Conservation (phyloP, 2,329 filamentous ascomycete species). For the Thelonectria rubi region DNA sequence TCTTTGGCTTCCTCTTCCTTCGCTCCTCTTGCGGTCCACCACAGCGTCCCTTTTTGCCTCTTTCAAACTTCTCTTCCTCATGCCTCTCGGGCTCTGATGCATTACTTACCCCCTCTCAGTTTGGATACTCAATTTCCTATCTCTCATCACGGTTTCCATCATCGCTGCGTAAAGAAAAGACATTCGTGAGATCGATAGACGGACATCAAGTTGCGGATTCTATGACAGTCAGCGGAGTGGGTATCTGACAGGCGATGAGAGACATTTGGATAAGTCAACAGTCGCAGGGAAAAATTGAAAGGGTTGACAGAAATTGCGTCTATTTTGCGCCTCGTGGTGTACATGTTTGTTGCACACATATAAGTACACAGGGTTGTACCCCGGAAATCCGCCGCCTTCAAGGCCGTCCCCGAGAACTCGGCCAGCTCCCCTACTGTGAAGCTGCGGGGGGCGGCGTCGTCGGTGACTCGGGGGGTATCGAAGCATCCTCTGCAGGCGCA, state of each 20-base stretch:
- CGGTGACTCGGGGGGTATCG: conserved; percentile 30
- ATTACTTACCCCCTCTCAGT: too few species aligned
- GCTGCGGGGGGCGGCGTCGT: conserved; percentile 29
- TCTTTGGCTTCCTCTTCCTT: too few species aligned
- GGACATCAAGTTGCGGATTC: too few species aligned
- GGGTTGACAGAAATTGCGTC: conserved; percentile 37
- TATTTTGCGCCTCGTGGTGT: conserved; percentile 46
- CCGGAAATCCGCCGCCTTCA: conserved; percentile 29
- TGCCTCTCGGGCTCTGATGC: too few species aligned
- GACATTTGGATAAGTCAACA: background rate
- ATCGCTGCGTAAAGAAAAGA: too few species aligned
- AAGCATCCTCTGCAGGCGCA: conserved; percentile 25
- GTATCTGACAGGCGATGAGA: background rate
- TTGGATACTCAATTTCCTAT: too few species aligned
- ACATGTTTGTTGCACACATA: conserved; percentile 45
- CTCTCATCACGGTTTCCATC: too few species aligned
- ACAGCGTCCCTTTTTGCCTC: too few species aligned
- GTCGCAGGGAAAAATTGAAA: background rate
- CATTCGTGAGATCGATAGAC: too few species aligned
- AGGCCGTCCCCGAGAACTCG: conserved; percentile 14
- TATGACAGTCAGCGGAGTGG: too few species aligned
- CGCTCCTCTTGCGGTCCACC: too few species aligned
- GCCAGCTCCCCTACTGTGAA: conserved; percentile 29
- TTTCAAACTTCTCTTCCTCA: too few species aligned
- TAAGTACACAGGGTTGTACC: conserved; percentile 44